These are phyloP conservation scores for Yarrowia alimentaria DNA, from an alignment of 805 yeast genomes.

Conservation along the genomic window DNA sequence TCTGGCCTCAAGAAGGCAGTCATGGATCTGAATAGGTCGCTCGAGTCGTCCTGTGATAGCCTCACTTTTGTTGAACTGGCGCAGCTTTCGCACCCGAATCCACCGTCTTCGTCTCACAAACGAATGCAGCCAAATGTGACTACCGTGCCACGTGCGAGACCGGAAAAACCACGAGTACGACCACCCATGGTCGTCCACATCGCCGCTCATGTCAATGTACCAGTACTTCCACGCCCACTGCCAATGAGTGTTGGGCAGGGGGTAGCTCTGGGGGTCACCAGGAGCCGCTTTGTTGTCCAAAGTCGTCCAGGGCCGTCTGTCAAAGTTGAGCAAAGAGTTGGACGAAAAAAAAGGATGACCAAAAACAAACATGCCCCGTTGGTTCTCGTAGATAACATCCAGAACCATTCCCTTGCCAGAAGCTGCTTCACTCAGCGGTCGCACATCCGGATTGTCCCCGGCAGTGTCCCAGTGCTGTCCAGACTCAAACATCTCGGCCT, in stretches of 20 bases:
- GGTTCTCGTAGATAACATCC: constrained; percentile 44
- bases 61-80: constrained; percentile 6
- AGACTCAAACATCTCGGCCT: constrained; percentile 12
- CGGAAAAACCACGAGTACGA: constrained; percentile 55
- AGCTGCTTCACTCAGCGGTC: constrained; percentile 7
- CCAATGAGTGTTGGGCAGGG: constrained; percentile 61
- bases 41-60: constrained; percentile 21
- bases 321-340: constrained; percentile 40
- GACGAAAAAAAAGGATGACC: constrained; percentile 43
- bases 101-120: constrained; percentile 67
- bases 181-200: constrained; percentile 88
- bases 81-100: constrained; percentile 44
- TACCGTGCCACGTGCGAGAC: constrained; percentile 59
- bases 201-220: constrained; percentile 68
- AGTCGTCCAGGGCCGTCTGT: constrained; percentile 42
- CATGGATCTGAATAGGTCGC: constrained; percentile 7
- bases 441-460: constrained; percentile 8
- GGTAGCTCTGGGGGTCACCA: constrained; percentile 37
- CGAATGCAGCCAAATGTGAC: constrained; percentile 53
- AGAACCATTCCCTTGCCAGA: constrained; percentile 29
- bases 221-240: constrained; percentile 67
- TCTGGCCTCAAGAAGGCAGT: constrained; percentile 3
- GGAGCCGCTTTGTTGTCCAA: constrained; percentile 27
- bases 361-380: constrained; percentile 43
- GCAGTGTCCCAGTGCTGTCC: constrained; percentile 13